A percentile compares a stretch with the other conserved stretches of the same genome.
Conservation (phyloP, 176 grass and related monocot genomes). For the Areca catechu region DNA sequence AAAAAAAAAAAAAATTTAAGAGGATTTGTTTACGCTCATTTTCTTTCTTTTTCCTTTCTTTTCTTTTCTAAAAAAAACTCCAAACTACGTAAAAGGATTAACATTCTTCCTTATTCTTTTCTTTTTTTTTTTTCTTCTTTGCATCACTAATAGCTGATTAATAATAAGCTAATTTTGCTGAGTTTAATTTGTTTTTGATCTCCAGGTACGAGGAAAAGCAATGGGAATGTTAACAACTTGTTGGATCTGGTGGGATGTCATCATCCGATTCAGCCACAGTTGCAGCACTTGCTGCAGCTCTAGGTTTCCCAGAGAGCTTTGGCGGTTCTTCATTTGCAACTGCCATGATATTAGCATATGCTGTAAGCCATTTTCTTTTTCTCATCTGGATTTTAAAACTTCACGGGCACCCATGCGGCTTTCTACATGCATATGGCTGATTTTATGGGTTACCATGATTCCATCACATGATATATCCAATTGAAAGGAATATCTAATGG, state of each 20-base stretch:
- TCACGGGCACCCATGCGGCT: too few species aligned
- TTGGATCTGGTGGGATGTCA: constrained; percentile 79
- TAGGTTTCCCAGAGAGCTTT: constrained; percentile 65
- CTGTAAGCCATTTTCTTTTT: constrained; percentile 30
- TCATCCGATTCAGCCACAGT: constrained; percentile 83
- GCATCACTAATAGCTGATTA: neutral
- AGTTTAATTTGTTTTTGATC: constrained; percentile 10
- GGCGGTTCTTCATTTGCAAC: constrained; percentile 59
- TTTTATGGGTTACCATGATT: too few species aligned
- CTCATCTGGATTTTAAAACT: neutral
- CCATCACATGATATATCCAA: too few species aligned
- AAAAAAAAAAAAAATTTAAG: too few species aligned
- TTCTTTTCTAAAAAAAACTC: too few species aligned
- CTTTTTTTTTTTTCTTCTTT: neutral
- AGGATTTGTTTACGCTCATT: too few species aligned
- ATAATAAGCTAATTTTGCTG: neutral
- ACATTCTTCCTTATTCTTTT: too few species aligned
- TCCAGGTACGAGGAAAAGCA: constrained; percentile 83
- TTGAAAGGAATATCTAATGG: too few species aligned
- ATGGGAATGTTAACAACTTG: constrained; percentile 73
- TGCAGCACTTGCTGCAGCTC: constrained; percentile 49
- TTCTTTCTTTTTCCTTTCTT: too few species aligned
- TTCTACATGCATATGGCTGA: too few species aligned
- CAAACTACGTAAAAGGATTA: too few species aligned
- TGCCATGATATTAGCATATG: constrained; percentile 57